Evolutionary conservation across 129 eudicot genomes (phyloP).

Genomic region (Oenanthe sinensis): DNA sequence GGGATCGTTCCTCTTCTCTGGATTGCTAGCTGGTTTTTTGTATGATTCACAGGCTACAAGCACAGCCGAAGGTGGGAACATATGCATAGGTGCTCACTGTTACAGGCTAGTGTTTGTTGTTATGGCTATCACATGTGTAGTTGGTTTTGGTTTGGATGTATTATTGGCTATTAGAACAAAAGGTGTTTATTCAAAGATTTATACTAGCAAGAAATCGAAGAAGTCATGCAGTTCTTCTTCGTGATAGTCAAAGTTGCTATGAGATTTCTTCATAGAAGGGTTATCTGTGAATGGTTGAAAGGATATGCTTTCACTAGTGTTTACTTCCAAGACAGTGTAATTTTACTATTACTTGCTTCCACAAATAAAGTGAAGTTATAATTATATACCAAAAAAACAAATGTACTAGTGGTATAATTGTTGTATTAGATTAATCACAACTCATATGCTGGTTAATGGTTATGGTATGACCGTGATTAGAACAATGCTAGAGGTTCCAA

Average conservation of each 20-base stretch:
- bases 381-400: too few species aligned
- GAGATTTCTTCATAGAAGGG: background rate
- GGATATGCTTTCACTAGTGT: background rate
- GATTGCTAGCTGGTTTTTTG: conserved; percentile 74
- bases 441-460: background rate
- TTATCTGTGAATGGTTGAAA: background rate
- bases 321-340: background rate
- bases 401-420: background rate
- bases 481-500: too few species aligned
- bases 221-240: conserved; percentile 17
- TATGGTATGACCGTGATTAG: background rate
- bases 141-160: conserved; percentile 66
- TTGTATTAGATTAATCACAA: background rate
- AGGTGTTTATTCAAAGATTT: conserved; percentile 45
- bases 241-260: conserved; percentile 14
- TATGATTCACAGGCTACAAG: conserved; percentile 74
- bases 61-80: conserved; percentile 61
- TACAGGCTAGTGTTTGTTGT: conserved; percentile 70
- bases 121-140: conserved; percentile 56
- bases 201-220: conserved; percentile 43
- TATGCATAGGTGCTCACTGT: conserved; percentile 68
- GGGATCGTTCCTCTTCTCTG: conserved; percentile 95
- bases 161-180: conserved; percentile 61
- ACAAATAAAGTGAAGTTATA: background rate
- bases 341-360: background rate